These are phyloP conservation scores for Spinellus fusiger DNA, from an alignment of 192 early-diverging fungal species.

Conservation along the genomic window DNA sequence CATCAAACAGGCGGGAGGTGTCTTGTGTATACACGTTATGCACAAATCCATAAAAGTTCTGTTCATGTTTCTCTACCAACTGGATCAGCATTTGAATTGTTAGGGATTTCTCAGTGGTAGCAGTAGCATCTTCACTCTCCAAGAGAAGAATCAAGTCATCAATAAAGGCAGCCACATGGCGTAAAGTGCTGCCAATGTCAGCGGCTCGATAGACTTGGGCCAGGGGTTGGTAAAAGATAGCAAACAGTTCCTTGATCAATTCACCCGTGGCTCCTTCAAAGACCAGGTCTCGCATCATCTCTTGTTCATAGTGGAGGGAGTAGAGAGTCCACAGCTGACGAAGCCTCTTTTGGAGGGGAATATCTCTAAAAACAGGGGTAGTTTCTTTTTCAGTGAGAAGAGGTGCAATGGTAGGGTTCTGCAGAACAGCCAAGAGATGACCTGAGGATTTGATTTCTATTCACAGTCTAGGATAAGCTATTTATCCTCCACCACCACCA, in stretches of 20 bases:
- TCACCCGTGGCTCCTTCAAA: slow-evolving; percentile 46
- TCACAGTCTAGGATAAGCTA: too few relatives aligned
- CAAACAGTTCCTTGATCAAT: slow-evolving; percentile 41
- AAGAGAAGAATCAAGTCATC: slow-evolving; percentile 46
- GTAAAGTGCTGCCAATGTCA: slow-evolving; percentile 43
- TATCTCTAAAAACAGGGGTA: neutral
- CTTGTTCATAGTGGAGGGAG: slow-evolving; percentile 42
- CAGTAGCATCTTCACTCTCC: slow-evolving; percentile 10
- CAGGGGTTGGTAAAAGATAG: slow-evolving; percentile 51
- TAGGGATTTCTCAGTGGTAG: slow-evolving; percentile 5
- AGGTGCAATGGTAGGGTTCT: neutral
- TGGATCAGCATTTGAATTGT: slow-evolving; percentile 36
- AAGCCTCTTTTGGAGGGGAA: slow-evolving; percentile 16
- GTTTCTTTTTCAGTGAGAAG: neutral
- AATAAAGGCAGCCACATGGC: slow-evolving; percentile 40
- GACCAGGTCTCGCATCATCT: slow-evolving; percentile 39
- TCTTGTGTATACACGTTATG: slow-evolving; percentile 48
- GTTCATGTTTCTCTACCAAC: slow-evolving; percentile 38
- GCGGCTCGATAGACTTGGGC: slow-evolving; percentile 50
- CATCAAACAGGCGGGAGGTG: slow-evolving; percentile 40
- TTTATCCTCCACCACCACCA: neutral
- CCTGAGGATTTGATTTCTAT: neutral
- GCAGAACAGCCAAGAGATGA: neutral
- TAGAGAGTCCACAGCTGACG: slow-evolving; percentile 42
- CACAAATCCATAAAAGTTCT: slow-evolving; percentile 48